phyloP scores from a whole-genome alignment of 2,329 filamentous ascomycete species.

The Neurospora sp. region DNA sequence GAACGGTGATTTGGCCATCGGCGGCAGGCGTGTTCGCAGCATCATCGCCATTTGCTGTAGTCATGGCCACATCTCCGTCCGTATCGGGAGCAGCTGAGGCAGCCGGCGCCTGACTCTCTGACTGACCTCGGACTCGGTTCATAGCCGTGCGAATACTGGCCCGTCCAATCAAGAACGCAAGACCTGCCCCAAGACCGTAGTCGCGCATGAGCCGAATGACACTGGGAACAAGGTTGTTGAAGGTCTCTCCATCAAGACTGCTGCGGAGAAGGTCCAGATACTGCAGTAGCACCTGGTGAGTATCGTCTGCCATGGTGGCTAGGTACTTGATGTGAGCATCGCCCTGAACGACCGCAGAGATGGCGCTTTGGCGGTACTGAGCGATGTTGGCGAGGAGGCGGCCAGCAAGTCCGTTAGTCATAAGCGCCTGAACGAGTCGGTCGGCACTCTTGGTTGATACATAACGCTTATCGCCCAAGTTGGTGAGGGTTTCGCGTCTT shows the following conservation, averaged over 20 bases:
- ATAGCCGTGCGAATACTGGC: conserved; percentile 54
- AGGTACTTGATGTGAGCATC: conserved; percentile 81
- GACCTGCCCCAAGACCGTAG: conserved; percentile 66
- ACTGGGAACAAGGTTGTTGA: conserved; percentile 67
- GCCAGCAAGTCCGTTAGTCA: conserved; percentile 66
- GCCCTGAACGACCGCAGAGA: conserved; percentile 61
- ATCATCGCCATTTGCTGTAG: conserved; percentile 17
- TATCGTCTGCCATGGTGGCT: conserved; percentile 80
- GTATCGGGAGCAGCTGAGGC: conserved; percentile 28
- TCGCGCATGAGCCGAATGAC: conserved; percentile 64
- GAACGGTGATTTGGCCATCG: conserved; percentile 13
- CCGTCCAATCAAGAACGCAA: conserved; percentile 79
- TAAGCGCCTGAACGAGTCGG: conserved; percentile 69
- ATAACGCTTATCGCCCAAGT: conserved; percentile 73
- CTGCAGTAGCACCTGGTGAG: conserved; percentile 74
- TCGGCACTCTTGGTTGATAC: conserved; percentile 64
- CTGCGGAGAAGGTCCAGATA: conserved; percentile 82
- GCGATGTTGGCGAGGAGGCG: conserved; percentile 83
- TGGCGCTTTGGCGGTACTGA: conserved; percentile 79
- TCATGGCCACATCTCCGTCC: conserved; percentile 50
- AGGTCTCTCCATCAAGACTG: conserved; percentile 65
- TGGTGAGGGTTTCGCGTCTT: conserved; percentile 68
- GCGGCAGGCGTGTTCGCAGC: conserved; percentile 17
- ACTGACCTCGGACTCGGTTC: conserved; percentile 7
- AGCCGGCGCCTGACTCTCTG: conserved; percentile 6